Conservation (phyloP, 192 early-diverging fungal species). For the Coemansia biformis region DNA sequence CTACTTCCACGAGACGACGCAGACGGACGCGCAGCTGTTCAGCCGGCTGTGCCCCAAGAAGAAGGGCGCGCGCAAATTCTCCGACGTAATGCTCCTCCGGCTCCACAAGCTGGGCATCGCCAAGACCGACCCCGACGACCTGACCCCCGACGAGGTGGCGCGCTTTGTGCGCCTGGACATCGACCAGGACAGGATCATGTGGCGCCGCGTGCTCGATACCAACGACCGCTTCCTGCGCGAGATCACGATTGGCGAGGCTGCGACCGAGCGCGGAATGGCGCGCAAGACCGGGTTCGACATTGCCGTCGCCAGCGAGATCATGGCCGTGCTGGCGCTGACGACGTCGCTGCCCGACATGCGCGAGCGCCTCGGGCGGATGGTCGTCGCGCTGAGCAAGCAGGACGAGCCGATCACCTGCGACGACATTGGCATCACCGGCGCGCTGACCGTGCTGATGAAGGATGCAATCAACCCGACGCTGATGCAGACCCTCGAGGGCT, state of each 20-base stretch:
- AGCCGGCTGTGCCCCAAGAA: constrained; percentile 81
- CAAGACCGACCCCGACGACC: constrained; percentile 70
- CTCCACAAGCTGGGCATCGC: constrained; percentile 71
- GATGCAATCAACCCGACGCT: constrained; percentile 97
- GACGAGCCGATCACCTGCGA: constrained; percentile 89
- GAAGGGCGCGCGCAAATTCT: constrained; percentile 78
- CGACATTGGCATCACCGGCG: constrained; percentile 93
- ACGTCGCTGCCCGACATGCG: constrained; percentile 92
- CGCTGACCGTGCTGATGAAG: constrained; percentile 95
- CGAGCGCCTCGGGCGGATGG: constrained; percentile 87
- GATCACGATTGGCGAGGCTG: constrained; percentile 82
- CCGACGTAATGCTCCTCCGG: constrained; percentile 80
- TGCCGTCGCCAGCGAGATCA: constrained; percentile 95
- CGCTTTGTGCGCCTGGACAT: constrained; percentile 90
- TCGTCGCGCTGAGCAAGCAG: constrained; percentile 76
- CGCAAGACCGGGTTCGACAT: constrained; percentile 97
- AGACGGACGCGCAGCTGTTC: constrained; percentile 65
- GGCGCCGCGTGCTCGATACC: constrained; percentile 94
- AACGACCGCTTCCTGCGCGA: constrained; percentile 94
- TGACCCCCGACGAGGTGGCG: constrained; percentile 72
- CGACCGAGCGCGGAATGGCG: constrained; percentile 80
- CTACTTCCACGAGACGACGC: constrained; percentile 93
- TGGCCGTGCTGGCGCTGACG: constrained; percentile 93
- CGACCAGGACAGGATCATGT: constrained; percentile 89
- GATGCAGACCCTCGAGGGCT: constrained; percentile 99